Percentiles rank a stretch among this genome's conserved stretches.
phyloP scores from a whole-genome alignment of 78 protist genomes.

The Planoprotostelium fungivorum region DNA sequence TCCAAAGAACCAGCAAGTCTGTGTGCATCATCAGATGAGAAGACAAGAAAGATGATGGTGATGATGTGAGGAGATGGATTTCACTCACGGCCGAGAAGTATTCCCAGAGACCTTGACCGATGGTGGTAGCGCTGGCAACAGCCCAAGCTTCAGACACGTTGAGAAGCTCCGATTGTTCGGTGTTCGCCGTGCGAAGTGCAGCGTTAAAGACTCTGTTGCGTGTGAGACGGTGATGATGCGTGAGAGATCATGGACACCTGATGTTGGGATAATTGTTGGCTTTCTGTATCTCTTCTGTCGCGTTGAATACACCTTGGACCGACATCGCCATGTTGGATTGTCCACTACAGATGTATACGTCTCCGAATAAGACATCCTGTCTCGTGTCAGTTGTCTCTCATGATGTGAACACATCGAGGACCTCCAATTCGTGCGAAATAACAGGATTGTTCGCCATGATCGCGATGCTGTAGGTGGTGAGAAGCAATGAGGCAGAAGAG shows the following conservation, averaged over 20 bases:
- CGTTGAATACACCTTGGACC: not conserved
- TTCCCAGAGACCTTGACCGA: too few relatives aligned
- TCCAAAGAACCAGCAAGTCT: not conserved
- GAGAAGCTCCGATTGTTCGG: too few relatives aligned
- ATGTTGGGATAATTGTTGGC: not conserved
- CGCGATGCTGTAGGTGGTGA: not conserved
- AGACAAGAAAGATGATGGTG: too few relatives aligned
- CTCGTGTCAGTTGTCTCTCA: not conserved
- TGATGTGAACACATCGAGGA: not conserved
- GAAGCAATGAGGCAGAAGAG: not conserved
- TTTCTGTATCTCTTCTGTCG: not conserved
- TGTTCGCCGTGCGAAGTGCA: too few relatives aligned
- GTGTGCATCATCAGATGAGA: too few relatives aligned
- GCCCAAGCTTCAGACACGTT: too few relatives aligned
- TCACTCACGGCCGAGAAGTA: too few relatives aligned
- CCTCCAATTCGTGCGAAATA: not conserved
- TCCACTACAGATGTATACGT: not conserved
- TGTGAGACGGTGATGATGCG: too few relatives aligned
- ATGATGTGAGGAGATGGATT: too few relatives aligned
- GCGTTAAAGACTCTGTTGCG: too few relatives aligned
- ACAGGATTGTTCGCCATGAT: not conserved
- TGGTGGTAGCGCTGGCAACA: too few relatives aligned
- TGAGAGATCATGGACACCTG: not conserved
- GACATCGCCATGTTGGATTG: not conserved
- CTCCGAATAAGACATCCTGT: not conserved